Conservation (phyloP, 148 eudicot genomes). For the Simmondsia chinensis region DNA sequence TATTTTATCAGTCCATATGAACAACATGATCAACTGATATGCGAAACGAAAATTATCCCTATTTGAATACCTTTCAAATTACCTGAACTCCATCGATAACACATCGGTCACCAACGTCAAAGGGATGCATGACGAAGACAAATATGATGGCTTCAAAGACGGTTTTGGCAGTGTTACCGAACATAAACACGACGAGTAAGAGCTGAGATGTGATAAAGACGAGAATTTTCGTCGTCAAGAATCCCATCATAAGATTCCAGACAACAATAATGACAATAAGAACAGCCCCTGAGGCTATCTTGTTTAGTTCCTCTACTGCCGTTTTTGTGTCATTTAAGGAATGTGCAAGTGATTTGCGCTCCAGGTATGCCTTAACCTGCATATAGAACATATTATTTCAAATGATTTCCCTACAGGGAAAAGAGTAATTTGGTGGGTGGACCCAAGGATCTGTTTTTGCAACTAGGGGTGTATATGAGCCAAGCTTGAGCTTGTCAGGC, state of each 20-base stretch:
- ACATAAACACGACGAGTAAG: constrained; percentile 50
- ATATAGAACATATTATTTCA: background rate
- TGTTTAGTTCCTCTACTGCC: constrained; percentile 76
- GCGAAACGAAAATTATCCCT: background rate
- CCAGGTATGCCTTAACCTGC: constrained; percentile 63
- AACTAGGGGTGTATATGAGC: no score
- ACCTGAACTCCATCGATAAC: constrained; percentile 87
- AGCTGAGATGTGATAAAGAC: constrained; percentile 69
- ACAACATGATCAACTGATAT: background rate
- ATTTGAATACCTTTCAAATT: constrained; percentile 1
- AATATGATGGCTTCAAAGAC: constrained; percentile 72
- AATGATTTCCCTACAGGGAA: no score
- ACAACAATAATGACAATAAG: constrained; percentile 35
- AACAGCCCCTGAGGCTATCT: constrained; percentile 31
- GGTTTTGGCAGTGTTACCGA: constrained; percentile 55
- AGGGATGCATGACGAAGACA: constrained; percentile 75
- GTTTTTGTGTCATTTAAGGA: constrained; percentile 78
- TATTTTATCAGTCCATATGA: background rate
- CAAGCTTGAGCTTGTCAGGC: no score
- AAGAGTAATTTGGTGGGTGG: no score
- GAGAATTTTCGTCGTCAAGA: constrained; percentile 54
- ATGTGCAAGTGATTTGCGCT: constrained; percentile 61
- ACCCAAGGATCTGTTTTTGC: no score
- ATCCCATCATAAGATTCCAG: constrained; percentile 70
- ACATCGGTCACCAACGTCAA: constrained; percentile 87